Evolutionary conservation across 2,329 filamentous ascomycete genomes (phyloP).

Genomic region (Zarea fungicola): DNA sequence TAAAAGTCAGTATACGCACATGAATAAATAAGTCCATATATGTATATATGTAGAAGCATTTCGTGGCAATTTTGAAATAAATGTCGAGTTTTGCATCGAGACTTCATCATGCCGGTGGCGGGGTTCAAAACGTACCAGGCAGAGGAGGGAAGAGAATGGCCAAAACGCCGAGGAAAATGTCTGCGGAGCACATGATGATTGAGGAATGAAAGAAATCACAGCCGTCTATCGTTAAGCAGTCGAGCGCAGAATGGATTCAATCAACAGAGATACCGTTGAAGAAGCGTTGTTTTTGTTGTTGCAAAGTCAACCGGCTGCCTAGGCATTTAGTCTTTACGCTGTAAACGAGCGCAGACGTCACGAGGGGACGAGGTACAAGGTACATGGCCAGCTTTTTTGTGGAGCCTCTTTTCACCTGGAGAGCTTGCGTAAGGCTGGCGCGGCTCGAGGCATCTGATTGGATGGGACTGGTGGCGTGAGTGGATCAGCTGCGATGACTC

Average conservation of each 20-base stretch:
- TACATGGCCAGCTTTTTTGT: background rate
- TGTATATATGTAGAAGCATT: too few relatives aligned
- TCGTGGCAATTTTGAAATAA: too few relatives aligned
- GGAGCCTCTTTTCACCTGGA: too few relatives aligned
- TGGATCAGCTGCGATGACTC: background rate
- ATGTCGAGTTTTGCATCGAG: too few relatives aligned
- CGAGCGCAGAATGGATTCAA: background rate
- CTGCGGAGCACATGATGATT: constrained; percentile 50
- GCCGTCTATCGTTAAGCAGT: too few relatives aligned
- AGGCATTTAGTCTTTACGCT: too few relatives aligned
- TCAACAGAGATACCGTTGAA: too few relatives aligned
- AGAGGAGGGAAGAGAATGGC: constrained; percentile 62
- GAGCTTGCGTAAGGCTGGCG: background rate
- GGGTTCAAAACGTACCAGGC: constrained; percentile 46
- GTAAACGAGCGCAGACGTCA: constrained; percentile 7
- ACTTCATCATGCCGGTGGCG: too few relatives aligned
- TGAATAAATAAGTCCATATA: too few relatives aligned
- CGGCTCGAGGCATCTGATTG: background rate
- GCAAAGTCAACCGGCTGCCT: background rate
- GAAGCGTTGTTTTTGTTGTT: too few relatives aligned
- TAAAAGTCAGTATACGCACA: background rate
- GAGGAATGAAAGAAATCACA: too few relatives aligned
- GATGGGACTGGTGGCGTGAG: background rate
- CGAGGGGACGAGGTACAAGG: background rate
- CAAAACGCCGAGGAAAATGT: constrained; percentile 59